These are phyloP conservation scores for Tetrahymena elliotti DNA, from an alignment of 73 alveolate genomes.

Conservation along the genomic window DNA sequence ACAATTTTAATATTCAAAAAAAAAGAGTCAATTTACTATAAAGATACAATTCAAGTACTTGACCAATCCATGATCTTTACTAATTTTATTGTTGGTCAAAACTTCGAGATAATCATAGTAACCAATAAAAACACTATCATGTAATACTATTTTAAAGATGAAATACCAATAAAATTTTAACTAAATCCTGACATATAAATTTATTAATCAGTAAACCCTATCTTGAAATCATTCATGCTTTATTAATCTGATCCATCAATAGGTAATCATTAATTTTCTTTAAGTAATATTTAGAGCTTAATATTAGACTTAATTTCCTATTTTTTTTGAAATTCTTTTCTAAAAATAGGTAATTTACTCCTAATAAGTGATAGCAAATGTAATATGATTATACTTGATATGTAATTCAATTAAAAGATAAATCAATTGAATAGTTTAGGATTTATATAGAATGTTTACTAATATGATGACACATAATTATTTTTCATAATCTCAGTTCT, in stretches of 20 bases:
- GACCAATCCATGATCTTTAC: neutral
- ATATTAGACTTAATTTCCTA: too few relatives aligned
- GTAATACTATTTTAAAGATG: neutral
- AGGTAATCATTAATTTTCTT: neutral
- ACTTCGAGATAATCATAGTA: neutral
- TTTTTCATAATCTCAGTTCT: neutral
- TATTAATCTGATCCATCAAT: neutral
- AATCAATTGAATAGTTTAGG: neutral
- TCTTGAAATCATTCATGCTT: neutral
- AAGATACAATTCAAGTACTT: neutral
- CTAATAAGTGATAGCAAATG: neutral
- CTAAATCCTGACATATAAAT: neutral
- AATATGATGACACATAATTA: neutral
- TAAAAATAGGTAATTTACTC: neutral
- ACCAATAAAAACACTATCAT: neutral
- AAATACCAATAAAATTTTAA: neutral
- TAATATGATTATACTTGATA: neutral
- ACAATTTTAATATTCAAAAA: neutral
- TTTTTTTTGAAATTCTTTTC: too few relatives aligned
- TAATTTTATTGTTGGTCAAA: neutral
- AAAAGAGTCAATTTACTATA: neutral
- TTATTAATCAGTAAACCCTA: neutral
- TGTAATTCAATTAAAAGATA: neutral
- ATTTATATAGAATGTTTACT: neutral
- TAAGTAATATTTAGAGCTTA: too few relatives aligned